A percentile compares a stretch with the other conserved stretches of the same genome.
Evolutionary conservation across 2,329 filamentous ascomycete genomes (phyloP).

Genomic region (Clathrospora elynae): DNA sequence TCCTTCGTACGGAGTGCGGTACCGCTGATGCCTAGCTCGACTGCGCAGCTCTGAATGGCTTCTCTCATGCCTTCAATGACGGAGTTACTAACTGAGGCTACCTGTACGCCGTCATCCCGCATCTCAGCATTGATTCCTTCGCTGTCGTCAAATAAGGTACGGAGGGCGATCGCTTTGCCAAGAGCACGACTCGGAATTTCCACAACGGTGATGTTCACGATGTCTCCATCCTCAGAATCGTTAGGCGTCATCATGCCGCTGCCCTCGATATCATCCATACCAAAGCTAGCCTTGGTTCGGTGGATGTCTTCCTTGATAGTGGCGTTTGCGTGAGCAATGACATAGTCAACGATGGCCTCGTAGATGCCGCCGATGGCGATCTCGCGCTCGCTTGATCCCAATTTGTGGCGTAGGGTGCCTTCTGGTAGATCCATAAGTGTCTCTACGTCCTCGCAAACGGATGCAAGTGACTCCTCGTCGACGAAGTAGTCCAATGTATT

Average conservation of each 20-base stretch:
- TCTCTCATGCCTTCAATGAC: constrained; percentile 86
- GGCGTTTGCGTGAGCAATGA: constrained; percentile 85
- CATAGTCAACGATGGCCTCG: constrained; percentile 93
- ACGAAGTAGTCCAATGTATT: constrained; percentile 85
- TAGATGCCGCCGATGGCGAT: constrained; percentile 86
- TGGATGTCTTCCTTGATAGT: constrained; percentile 78
- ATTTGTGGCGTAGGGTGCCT: constrained; percentile 76
- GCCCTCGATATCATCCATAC: constrained; percentile 65
- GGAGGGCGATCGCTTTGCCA: constrained; percentile 86
- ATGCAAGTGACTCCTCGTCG: constrained; percentile 82
- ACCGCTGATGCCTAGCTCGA: constrained; percentile 77
- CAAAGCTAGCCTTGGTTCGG: constrained; percentile 67
- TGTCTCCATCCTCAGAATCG: constrained; percentile 74
- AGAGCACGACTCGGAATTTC: constrained; percentile 81
- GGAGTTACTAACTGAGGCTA: constrained; percentile 74
- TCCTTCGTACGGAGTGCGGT: constrained; percentile 73
- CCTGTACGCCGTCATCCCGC: constrained; percentile 90
- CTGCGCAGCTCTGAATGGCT: constrained; percentile 75
- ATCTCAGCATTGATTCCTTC: constrained; percentile 95
- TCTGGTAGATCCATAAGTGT: constrained; percentile 85
- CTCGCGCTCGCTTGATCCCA: constrained; percentile 81
- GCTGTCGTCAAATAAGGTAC: constrained; percentile 90
- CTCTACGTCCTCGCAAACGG: constrained; percentile 87
- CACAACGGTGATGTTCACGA: constrained; percentile 85
- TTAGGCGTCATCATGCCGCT: constrained; percentile 65